A percentile compares a stretch with the other conserved stretches of the same genome.
Evolutionary conservation across 2,329 filamentous ascomycete species (phyloP).

Genomic region (Pezicula neosporulosa): DNA sequence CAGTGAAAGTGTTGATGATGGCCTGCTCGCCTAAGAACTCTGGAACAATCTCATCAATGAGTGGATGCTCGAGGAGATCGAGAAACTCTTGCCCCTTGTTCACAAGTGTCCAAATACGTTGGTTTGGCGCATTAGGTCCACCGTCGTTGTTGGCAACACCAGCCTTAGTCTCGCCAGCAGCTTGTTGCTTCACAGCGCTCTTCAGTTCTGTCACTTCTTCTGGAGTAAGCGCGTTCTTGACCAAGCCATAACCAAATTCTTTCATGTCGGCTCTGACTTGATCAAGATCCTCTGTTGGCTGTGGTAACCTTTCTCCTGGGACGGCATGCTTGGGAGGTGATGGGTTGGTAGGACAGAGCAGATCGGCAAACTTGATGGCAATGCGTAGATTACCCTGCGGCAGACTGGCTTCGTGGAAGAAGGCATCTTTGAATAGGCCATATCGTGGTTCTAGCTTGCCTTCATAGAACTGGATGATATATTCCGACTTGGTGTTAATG

Average conservation of each 20-base stretch:
- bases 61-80: constrained; percentile 25
- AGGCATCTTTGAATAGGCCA: constrained; percentile 24
- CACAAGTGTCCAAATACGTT: constrained; percentile 15
- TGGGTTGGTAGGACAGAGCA: constrained; percentile 18
- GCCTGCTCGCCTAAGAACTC: constrained; percentile 27
- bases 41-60: constrained; percentile 24
- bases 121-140: constrained; percentile 13
- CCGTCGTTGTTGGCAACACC: constrained; percentile 20
- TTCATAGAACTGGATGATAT: neutral
- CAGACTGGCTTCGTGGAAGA: constrained; percentile 15
- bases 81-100: constrained; percentile 26
- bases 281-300: constrained; percentile 26
- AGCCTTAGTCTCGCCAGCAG: constrained; percentile 21
- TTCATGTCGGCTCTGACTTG: constrained; percentile 23
- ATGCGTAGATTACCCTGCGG: constrained; percentile 20
- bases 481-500: neutral
- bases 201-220: constrained; percentile 20
- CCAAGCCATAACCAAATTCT: constrained; percentile 26
- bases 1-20: constrained; percentile 25
- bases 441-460: constrained; percentile 22
- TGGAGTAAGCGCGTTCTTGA: constrained; percentile 22
- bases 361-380: constrained; percentile 24
- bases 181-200: constrained; percentile 22
- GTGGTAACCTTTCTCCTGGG: constrained; percentile 24
- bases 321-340: constrained; percentile 13